A percentile compares a stretch with the other conserved stretches of the same genome.
Evolutionary conservation across 371 early-diverging fungal species (phyloP).

Genomic region (Mortierella sp.): DNA sequence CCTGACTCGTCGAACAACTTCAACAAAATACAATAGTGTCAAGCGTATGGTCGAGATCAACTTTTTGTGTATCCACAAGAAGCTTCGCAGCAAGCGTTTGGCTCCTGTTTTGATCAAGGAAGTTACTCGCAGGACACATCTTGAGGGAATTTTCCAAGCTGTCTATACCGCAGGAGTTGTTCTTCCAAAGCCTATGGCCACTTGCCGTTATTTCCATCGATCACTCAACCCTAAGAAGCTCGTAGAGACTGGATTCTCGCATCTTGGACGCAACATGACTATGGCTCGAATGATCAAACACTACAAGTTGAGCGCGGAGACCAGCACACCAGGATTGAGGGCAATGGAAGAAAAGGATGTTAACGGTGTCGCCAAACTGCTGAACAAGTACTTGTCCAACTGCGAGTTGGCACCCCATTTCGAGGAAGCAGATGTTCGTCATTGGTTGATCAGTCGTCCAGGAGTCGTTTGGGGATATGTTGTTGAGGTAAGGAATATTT

Average conservation of each 20-base stretch:
- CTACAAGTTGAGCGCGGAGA: conserved; percentile 77
- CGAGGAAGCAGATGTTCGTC: conserved; percentile 88
- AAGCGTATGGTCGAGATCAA: conserved; percentile 95
- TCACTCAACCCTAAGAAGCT: conserved; percentile 94
- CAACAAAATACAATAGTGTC: conserved; percentile 31
- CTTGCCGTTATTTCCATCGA: conserved; percentile 91
- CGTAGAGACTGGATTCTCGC: conserved; percentile 93
- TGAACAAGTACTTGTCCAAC: conserved; percentile 79
- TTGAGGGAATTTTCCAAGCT: conserved; percentile 97
- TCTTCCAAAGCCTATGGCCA: conserved; percentile 92
- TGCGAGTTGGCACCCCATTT: conserved; percentile 83
- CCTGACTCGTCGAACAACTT: too few species aligned
- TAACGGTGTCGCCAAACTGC: conserved; percentile 73
- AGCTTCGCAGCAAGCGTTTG: conserved; percentile 94
- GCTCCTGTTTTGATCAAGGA: conserved; percentile 99
- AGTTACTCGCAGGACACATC: conserved; percentile 94
- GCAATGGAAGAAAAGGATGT: conserved; percentile 84
- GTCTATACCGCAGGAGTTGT: conserved; percentile 97
- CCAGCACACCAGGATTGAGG: conserved; percentile 80
- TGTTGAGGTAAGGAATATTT: conserved; percentile 72
- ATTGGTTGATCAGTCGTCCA: conserved; percentile 90
- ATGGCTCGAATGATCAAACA: conserved; percentile 80
- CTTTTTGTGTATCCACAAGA: conserved; percentile 98
- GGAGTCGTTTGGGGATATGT: conserved; percentile 94
- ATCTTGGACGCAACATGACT: conserved; percentile 77